Percentiles rank a stretch among this genome's conserved stretches.
phyloP scores from a whole-genome alignment of 768 basidiomycete species.

The Lactifluus subvellereus region DNA sequence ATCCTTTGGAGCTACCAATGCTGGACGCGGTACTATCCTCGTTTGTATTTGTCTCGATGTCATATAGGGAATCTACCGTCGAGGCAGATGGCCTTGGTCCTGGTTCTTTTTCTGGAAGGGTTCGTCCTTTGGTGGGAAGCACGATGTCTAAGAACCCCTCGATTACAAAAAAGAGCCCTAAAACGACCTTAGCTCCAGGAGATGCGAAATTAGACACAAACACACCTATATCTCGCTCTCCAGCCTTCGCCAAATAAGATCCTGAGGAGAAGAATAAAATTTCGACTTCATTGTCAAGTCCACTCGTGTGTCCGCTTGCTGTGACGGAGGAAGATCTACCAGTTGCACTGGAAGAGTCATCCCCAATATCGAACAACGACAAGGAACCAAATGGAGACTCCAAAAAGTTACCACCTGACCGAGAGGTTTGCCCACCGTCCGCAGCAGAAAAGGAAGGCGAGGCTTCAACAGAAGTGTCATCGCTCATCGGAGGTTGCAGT shows the following conservation, averaged over 20 bases:
- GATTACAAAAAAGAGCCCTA: slow-evolving; percentile 88
- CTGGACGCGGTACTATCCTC: slow-evolving; percentile 18
- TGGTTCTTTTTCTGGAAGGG: slow-evolving; percentile 2
- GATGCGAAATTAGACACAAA: neutral
- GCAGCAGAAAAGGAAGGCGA: slow-evolving; percentile 57
- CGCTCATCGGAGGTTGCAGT: slow-evolving; percentile 76
- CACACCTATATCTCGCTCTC: slow-evolving; percentile 80
- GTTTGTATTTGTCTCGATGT: slow-evolving; percentile 15
- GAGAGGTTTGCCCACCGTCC: slow-evolving; percentile 34
- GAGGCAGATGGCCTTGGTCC: slow-evolving; percentile 16
- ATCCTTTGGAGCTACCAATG: slow-evolving; percentile 9
- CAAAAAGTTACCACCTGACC: slow-evolving; percentile 35
- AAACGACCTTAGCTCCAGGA: neutral
- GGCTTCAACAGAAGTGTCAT: slow-evolving; percentile 55
- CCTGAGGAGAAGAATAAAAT: slow-evolving; percentile 91
- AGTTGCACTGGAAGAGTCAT: slow-evolving; percentile 63
- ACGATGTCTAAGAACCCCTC: slow-evolving; percentile 94
- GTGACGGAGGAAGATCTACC: slow-evolving; percentile 49
- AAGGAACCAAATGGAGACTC: slow-evolving; percentile 68
- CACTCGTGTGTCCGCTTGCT: slow-evolving; percentile 57
- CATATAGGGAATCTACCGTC: slow-evolving; percentile 17
- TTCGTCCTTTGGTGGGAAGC: slow-evolving; percentile 46
- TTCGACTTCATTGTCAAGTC: slow-evolving; percentile 94
- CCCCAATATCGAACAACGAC: slow-evolving; percentile 63
- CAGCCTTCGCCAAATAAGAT: slow-evolving; percentile 78